Evolutionary conservation across 2,329 filamentous ascomycete genomes (phyloP), one percentile per base, ranked within the genome.

Genomic region (Thermothelomyces thermophilus): DNA sequence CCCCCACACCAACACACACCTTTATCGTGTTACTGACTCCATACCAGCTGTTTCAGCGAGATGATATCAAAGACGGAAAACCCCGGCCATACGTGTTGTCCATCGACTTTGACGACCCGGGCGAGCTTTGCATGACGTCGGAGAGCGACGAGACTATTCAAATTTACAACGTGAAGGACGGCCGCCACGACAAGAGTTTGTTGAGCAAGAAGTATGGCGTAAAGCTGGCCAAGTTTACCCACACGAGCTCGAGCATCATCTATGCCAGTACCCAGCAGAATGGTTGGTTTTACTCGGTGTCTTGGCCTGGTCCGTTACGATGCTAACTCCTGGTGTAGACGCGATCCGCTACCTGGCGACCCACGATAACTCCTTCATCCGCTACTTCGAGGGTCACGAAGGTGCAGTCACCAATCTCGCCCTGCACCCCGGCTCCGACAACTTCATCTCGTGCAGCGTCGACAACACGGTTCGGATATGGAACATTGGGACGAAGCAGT

Each of bases 241-340:
- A 97, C 65, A 87, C 91, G 53, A 84, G 84, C 57, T 88, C 88
- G 19, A 90, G 88, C 65, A 89, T 98, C 63, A 83, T 98, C 52
- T 96, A 97, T 63, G 90, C 93, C 45, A 95, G 88, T 65, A 98
- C 93, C 11, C 96, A 95, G 65, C 83, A 94, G 60, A 94, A 98
- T 63, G 80, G 86, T 89, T 73, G n/a, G 36, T 10, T 13, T n/a
- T 13, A 3, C 7, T 26, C 24, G 5, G 9, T 26, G 24, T 26
- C 6, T 24, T 3, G 16, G 16, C 16, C 4, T 13, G 14, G 19
- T 9, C n/a, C n/a, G n/a, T n/a, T n/a, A n/a, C n/a, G n/a, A 34
- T 7, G 41, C 14, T 22, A 17, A 19, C 4, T 19, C 10, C 36
- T 47, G 26, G n/a, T 17, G 19, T 50, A 84, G 86, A 91, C 72